Evolutionary conservation across 1,139 yeast species (phyloP), one percentile per base, ranked within the genome.

Genomic region (Saccharomycopsis hybrid): DNA sequence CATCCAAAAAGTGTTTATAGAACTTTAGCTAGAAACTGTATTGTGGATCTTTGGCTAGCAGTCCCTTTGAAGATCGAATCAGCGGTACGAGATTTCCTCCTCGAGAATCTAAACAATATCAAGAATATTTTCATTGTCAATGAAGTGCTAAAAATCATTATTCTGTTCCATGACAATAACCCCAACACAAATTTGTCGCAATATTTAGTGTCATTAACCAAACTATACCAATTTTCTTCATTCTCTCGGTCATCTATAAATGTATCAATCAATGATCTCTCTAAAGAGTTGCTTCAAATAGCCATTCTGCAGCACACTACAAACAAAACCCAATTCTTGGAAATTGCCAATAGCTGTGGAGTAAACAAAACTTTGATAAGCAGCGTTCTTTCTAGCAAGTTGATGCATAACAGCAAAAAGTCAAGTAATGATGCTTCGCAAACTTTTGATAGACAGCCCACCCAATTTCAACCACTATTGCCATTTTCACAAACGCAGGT

Each of bases 1-100:
- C 44, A 45, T 11, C 28, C 33, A 13, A 46, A 49, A n/a, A 18
- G n/a, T 27, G 41, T 28, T 8, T 45, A 42, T 29, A 18, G 25
- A 18, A 25, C 29, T 2, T 29, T 13, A 5, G 33, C 48, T 25
- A 28, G 31, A n/a, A 49, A 41, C n/a, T 30, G 47, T 18, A 37
- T 49, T 13, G 8, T 47, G 8, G 55, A 52, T 38, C 41, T 42
- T 28, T 52, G 55, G 55, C 29, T 52, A 24, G 48, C 55, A 8
- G 38, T 49, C 5, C 55, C 55, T 11, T 7, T 32, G 9, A 46
- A 49, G 25, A 30, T 47, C 18, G 55, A 52, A 43, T 29, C 25
- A 5, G 46, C 32, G 31, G 11, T 49, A 11, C 48, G 51, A 4
- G 49, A 52, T 41, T 52, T 43, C 42, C 30, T 52, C 13, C 18